phyloP scores from a whole-genome alignment of 75 land plant species.

The Larix kaempferi region DNA sequence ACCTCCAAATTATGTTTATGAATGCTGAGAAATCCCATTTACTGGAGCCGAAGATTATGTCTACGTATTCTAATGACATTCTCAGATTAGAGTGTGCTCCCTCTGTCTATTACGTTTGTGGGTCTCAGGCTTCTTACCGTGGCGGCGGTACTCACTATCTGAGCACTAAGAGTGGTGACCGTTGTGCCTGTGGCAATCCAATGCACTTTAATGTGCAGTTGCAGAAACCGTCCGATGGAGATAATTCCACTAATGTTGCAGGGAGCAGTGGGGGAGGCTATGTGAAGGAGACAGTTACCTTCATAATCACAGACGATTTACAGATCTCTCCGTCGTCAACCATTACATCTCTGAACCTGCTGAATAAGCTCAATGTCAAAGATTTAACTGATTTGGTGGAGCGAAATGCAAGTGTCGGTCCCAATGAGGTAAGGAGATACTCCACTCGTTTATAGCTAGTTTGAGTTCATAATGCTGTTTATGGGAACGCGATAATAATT shows the following conservation, averaged over 20 bases:
- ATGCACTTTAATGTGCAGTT: not conserved
- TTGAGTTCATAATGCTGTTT: too few species aligned
- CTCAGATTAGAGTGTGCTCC: not conserved
- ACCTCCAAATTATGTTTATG: conserved; percentile 1
- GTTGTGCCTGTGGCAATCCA: not conserved
- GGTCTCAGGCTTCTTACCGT: too few species aligned
- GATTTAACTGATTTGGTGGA: conserved; percentile 26
- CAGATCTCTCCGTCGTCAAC: conserved; percentile 31
- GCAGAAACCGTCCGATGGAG: too few species aligned
- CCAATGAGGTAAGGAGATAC: conserved; percentile 11
- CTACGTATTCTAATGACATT: not conserved
- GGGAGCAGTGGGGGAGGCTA: conserved; percentile 11
- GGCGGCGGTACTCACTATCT: not conserved
- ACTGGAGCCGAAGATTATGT: not conserved
- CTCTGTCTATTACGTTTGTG: not conserved
- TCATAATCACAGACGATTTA: conserved; percentile 49
- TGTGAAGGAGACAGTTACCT: conserved; percentile 41
- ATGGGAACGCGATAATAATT: too few species aligned
- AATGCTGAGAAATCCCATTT: not conserved
- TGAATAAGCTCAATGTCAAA: conserved; percentile 32
- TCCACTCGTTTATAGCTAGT: too few species aligned
- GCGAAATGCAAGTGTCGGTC: conserved; percentile 7
- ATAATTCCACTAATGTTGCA: not conserved
- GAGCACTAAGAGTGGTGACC: not conserved
- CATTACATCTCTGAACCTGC: conserved; percentile 26